These are phyloP conservation scores for Cucurbita moschata DNA, from an alignment of 306 rosid genomes.

Conservation along the genomic window DNA sequence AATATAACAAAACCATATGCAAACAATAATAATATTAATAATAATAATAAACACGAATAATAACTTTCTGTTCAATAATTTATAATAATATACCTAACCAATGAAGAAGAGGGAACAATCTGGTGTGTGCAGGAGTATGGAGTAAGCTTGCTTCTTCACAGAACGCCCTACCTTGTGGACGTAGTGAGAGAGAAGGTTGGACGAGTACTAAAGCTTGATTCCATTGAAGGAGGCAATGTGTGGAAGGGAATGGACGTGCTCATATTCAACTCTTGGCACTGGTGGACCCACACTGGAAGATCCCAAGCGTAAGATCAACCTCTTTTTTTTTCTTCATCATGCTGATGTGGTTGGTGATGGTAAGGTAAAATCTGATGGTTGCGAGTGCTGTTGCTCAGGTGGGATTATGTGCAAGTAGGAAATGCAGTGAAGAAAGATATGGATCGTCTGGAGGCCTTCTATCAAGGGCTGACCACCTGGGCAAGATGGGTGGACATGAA, in stretches of 20 bases:
- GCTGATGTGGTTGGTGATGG: not conserved
- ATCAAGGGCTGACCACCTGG: slow-evolving; percentile 8
- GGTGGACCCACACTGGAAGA: slow-evolving; percentile 83
- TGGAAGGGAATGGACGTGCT: slow-evolving; percentile 80
- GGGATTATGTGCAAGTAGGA: slow-evolving; percentile 15
- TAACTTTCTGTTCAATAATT: slow-evolving; percentile 49
- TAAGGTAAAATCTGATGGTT: not conserved
- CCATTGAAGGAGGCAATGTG: slow-evolving; percentile 47
- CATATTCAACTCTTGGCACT: slow-evolving; percentile 87
- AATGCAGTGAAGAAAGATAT: slow-evolving; percentile 1
- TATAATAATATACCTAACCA: slow-evolving; percentile 30
- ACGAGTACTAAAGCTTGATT: slow-evolving; percentile 46
- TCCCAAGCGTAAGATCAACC: slow-evolving; percentile 46
- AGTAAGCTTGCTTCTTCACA: slow-evolving; percentile 47
- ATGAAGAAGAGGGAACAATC: not conserved
- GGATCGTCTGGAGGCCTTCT: slow-evolving; percentile 5
- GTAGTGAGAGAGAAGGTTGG: slow-evolving; percentile 43
- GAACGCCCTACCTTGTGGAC: slow-evolving; percentile 76
- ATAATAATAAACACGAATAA: not conserved
- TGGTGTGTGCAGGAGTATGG: slow-evolving; percentile 54
- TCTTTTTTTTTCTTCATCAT: not conserved
- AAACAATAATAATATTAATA: not conserved
- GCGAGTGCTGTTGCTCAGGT: slow-evolving; percentile 27
- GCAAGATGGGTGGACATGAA: slow-evolving; percentile 9
- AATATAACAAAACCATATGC: not conserved